Evolutionary conservation across 257 asterid genomes (phyloP), one percentile per base, ranked within the genome.

Genomic region (Forsythia suspensa): DNA sequence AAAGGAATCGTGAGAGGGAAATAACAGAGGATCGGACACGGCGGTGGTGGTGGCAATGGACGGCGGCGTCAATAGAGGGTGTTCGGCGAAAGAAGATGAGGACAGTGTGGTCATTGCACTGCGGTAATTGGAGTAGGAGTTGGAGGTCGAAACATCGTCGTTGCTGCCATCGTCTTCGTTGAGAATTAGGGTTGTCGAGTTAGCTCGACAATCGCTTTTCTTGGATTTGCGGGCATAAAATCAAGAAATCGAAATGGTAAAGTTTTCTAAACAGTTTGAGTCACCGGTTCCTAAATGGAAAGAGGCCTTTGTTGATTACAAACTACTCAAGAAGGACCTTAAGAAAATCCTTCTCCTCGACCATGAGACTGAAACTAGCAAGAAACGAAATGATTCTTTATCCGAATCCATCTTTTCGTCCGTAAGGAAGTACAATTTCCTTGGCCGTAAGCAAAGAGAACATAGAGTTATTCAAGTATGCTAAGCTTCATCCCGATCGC

Each of bases 241-340:
- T 24, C 24, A 24, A 24, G 24, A 24, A 24, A 24, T 24, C 40
- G 80, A 81, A 41, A 95, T 95, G 97, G 97, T 94, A 89, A 95
- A 95, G 76, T 95, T 95, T 63, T 83, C 93, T 39, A 95, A 91
- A 85, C 98, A 95, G 75, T 95, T 91, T 75, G 83, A 97, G 91
- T 1, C 98, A 70, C 78, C 92, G 70, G 88, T 95, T 68, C 97
- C 98, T 0, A 98, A 95, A 86, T 95, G 99, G 98, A 95, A 91
- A 78, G 98, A 95, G 68, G 98, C 97, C 37, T 93, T 91, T 24
- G 24, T 24, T 79, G n/a, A n/a, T n/a, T n/a, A n/a, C n/a, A n/a
- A n/a, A n/a, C n/a, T n/a, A n/a, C n/a, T n/a, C n/a, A n/a, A n/a
- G n/a, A n/a, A n/a, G n/a, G n/a, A n/a, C n/a, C n/a, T n/a, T n/a